Evolutionary conservation across 176 grass and related monocot genomes (phyloP), one percentile per base, ranked within the genome.

Genomic region (Puya raimondii): DNA sequence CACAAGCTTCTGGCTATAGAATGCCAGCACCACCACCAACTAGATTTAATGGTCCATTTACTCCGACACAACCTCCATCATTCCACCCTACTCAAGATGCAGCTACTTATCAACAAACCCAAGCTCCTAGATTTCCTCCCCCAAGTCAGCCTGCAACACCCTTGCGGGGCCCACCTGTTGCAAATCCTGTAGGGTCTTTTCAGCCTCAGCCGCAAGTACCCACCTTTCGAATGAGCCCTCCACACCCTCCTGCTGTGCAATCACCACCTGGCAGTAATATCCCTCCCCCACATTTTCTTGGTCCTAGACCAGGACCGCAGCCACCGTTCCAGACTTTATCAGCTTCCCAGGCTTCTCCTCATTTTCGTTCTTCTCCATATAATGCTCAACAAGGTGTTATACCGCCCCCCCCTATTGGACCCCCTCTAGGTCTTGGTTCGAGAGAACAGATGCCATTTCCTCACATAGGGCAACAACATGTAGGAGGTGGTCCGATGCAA

Each of bases 371-470:
- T 71, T 71, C 75, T 69, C 16, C 12, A 42, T 64, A 64, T 70
- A 47, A 50, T 70, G 42, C 52, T 27, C 75, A 70, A 0, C 66
- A 71, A 71, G 58, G 48, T 71, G 12, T 72, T 66, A 81, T 83
- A 71, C 76, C 85, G 1, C 76, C 88, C 4, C 85, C 85, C 33
- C 50, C 76, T 2, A 80, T 91, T 56, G 81, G 84, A 14, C 49
- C 33, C 0, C n/a, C 58, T 18, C 16, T 49, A n/a, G 47, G 65
- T 13, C 82, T 79, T 66, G 57, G 70, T 71, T 69, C 52, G 61
- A 77, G 75, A 53, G 80, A 80, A 20, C 88, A 86, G 61, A 67
- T 80, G 18, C 78, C 69, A 9, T 88, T 86, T 64, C 84, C 71
- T 48, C 67, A 15, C 51, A 23, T 63, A 16, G 91, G 85, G 33